Evolutionary conservation across 257 asterid genomes (phyloP), one percentile per base, ranked within the genome.

Genomic region (Haberlea rhodopensis): DNA sequence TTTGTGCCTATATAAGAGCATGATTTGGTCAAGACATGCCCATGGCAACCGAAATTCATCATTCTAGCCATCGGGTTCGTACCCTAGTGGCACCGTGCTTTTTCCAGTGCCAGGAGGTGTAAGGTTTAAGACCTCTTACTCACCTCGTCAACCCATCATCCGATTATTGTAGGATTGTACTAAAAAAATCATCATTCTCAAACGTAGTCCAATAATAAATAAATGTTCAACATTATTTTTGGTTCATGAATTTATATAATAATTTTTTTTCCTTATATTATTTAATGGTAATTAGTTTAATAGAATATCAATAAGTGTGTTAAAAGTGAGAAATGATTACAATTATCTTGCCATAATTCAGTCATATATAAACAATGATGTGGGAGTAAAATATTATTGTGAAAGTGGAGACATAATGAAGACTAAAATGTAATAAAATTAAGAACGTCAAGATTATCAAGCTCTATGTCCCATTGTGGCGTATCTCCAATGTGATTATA

Each of bases 11-110:
- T 71, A 57, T 65, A 46, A 73, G 71, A 67, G n/a, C 68, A 81
- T 78, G 81, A 81, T 81, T 78, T 72, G 83, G 83, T 81, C 72
- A 22, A 22, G 75, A 83, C 83, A 81, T 81, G 86, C 83, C 20
- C 73, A 67, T 53, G 55, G 67, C n/a, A n/a, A n/a, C n/a, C n/a
- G n/a, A n/a, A n/a, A n/a, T n/a, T n/a, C n/a, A n/a, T n/a, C n/a
- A n/a, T n/a, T n/a, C n/a, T n/a, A n/a, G n/a, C n/a, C n/a, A n/a
- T n/a, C n/a, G n/a, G n/a, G n/a, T n/a, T n/a, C n/a, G n/a, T n/a
- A n/a, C n/a, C n/a, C n/a, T n/a, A n/a, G n/a, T n/a, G n/a, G n/a
- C n/a, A n/a, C n/a, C n/a, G n/a, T n/a, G n/a, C n/a, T n/a, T n/a
- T n/a, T n/a, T n/a, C n/a, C n/a, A n/a, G n/a, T n/a, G n/a, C n/a